Conservation (phyloP, 768 basidiomycete genomes). For the Chiua virens region DNA sequence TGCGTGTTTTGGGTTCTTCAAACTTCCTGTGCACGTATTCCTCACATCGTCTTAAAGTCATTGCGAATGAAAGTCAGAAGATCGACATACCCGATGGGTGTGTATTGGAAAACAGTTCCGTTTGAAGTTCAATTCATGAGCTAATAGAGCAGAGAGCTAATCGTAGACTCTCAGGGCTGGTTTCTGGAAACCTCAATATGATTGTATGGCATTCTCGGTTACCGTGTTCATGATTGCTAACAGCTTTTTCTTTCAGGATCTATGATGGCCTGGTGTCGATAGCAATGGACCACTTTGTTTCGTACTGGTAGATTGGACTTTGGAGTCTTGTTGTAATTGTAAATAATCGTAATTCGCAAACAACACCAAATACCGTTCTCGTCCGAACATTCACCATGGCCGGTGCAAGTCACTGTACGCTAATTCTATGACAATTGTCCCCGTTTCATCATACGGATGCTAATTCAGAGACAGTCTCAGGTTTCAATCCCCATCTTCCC, state of each 20-base stretch:
- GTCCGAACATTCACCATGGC: slow-evolving; percentile 33
- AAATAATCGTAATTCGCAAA: slow-evolving; percentile 10
- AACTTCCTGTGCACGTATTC: background rate
- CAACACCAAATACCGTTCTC: slow-evolving; percentile 22
- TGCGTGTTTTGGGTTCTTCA: slow-evolving; percentile 26
- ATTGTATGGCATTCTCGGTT: slow-evolving; percentile 39
- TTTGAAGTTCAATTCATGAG: background rate
- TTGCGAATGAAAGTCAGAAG: slow-evolving; percentile 78
- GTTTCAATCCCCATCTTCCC: slow-evolving; percentile 88
- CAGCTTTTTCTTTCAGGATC: slow-evolving; percentile 1
- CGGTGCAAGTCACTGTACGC: slow-evolving; percentile 30
- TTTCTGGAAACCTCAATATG: slow-evolving; percentile 86
- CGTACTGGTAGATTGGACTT: too few relatives aligned
- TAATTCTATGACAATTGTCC: background rate
- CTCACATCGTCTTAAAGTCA: slow-evolving; percentile 38
- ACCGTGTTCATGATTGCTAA: background rate
- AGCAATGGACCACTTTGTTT: too few relatives aligned
- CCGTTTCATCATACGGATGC: background rate
- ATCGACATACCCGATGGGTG: slow-evolving; percentile 86
- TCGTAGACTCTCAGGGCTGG: slow-evolving; percentile 44
- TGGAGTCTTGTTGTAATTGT: too few relatives aligned
- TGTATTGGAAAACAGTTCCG: slow-evolving; percentile 73
- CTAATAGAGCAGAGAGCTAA: background rate
- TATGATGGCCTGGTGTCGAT: background rate
- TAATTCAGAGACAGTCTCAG: slow-evolving; percentile 48